Evolutionary conservation across 2,329 filamentous ascomycete genomes (phyloP).

Genomic region (Microsporum ferrugineum): DNA sequence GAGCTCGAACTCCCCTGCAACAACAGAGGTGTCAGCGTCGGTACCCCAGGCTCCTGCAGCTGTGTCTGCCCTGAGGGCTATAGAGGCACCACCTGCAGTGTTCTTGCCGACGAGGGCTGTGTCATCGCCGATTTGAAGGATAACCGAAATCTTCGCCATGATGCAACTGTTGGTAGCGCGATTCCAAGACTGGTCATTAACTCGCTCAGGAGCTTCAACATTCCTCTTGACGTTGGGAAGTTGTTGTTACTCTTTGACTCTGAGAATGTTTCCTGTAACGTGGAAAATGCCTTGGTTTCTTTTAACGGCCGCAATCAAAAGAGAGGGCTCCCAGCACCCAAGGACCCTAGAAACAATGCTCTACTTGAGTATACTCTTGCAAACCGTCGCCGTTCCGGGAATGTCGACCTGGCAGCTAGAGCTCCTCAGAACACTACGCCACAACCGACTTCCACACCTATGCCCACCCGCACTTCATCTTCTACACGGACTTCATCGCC

Average conservation of each 20-base stretch:
- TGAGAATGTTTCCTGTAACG: slow-evolving; percentile 64
- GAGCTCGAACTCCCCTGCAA: slow-evolving; percentile 52
- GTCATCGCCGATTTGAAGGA: slow-evolving; percentile 39
- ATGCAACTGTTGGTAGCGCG: slow-evolving; percentile 70
- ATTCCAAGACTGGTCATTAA: slow-evolving; percentile 62
- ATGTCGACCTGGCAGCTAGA: neutral
- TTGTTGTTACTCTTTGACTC: slow-evolving; percentile 67
- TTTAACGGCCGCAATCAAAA: slow-evolving; percentile 50
- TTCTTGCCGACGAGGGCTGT: slow-evolving; percentile 42
- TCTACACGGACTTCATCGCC: slow-evolving; percentile 7
- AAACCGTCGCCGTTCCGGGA: neutral
- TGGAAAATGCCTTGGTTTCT: slow-evolving; percentile 77
- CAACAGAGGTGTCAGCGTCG: slow-evolving; percentile 69
- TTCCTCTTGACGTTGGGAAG: slow-evolving; percentile 58
- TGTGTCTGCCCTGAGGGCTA: slow-evolving; percentile 88
- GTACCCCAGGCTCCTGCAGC: slow-evolving; percentile 57
- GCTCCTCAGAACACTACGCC: neutral
- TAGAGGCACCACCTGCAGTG: slow-evolving; percentile 51
- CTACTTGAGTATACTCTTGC: neutral
- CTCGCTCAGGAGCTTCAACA: slow-evolving; percentile 57
- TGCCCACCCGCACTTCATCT: neutral
- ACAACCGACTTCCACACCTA: neutral
- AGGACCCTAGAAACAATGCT: neutral
- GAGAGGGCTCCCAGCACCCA: slow-evolving; percentile 9
- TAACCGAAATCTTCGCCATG: slow-evolving; percentile 34